These are phyloP conservation scores for Rhodotorula toruloides DNA, from an alignment of 768 basidiomycete genomes.

Conservation along the genomic window DNA sequence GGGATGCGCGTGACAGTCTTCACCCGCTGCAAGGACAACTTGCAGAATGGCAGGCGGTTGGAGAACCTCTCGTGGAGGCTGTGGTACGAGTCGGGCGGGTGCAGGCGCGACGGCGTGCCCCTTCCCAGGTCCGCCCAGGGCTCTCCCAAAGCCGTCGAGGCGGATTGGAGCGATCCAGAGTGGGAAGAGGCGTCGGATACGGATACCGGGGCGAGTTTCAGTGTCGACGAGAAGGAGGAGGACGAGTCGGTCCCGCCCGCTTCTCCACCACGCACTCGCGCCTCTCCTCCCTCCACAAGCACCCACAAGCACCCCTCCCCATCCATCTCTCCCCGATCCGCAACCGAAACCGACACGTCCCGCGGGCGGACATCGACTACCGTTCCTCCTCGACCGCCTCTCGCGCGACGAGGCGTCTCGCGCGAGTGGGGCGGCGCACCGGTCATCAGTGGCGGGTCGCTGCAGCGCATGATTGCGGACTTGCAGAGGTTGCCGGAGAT, in stretches of 20 bases:
- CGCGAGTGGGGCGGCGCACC: slow-evolving; percentile 21
- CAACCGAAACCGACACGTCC: neutral
- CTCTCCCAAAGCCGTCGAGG: neutral
- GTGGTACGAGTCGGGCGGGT: slow-evolving; percentile 54
- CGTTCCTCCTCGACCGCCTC: neutral
- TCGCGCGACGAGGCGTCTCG: slow-evolving; percentile 6
- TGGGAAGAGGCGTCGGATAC: slow-evolving; percentile 29
- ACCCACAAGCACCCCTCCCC: too few species aligned
- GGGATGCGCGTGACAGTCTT: slow-evolving; percentile 57
- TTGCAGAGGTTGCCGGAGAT: slow-evolving; percentile 24
- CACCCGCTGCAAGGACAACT: slow-evolving; percentile 70
- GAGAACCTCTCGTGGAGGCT: slow-evolving; percentile 86
- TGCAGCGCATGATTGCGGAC: slow-evolving; percentile 37
- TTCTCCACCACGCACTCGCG: neutral
- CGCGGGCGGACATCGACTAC: too few species aligned
- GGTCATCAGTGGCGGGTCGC: slow-evolving; percentile 29
- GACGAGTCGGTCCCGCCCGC: slow-evolving; percentile 18
- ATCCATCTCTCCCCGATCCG: too few species aligned
- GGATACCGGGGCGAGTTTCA: slow-evolving; percentile 3
- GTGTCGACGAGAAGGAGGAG: neutral
- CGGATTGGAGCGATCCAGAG: slow-evolving; percentile 34
- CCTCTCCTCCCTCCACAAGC: too few species aligned
- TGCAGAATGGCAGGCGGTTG: slow-evolving; percentile 71
- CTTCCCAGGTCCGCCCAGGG: neutral
- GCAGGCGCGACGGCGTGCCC: slow-evolving; percentile 3